Evolutionary conservation across 805 yeast species (phyloP).

Genomic region (Starmera caribaea): DNA sequence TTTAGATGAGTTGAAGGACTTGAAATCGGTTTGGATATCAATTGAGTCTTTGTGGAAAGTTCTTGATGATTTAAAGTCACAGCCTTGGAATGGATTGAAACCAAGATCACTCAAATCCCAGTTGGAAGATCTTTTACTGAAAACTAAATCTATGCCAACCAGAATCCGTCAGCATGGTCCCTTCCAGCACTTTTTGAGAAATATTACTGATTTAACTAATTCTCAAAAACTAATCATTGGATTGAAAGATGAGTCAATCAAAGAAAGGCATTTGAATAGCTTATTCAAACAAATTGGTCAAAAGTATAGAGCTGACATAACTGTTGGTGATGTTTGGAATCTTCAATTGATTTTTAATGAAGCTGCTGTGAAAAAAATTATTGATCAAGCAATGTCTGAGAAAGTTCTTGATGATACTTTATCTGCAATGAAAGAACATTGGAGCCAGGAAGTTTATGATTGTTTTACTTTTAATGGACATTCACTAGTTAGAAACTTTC

Average conservation of each 20-base stretch:
- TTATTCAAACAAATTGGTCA: slow-evolving; percentile 28
- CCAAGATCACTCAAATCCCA: slow-evolving; percentile 34
- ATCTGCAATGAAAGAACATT: slow-evolving; percentile 35
- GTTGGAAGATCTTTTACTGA: slow-evolving; percentile 40
- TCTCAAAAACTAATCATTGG: slow-evolving; percentile 25
- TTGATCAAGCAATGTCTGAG: slow-evolving; percentile 68
- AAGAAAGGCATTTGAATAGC: slow-evolving; percentile 57
- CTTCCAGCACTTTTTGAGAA: slow-evolving; percentile 44
- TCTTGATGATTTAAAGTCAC: slow-evolving; percentile 30
- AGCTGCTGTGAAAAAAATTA: slow-evolving; percentile 32
- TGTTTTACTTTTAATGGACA: slow-evolving; percentile 42
- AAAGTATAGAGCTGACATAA: slow-evolving; percentile 1
- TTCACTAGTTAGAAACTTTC: slow-evolving; percentile 62
- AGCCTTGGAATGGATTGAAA: slow-evolving; percentile 40
- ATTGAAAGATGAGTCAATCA: slow-evolving; percentile 47
- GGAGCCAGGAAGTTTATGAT: slow-evolving; percentile 47
- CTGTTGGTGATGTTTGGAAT: slow-evolving; percentile 43
- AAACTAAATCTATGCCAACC: slow-evolving; percentile 43
- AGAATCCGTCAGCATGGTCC: slow-evolving; percentile 60
- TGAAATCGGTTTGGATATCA: slow-evolving; percentile 55
- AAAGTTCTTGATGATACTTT: slow-evolving; percentile 51
- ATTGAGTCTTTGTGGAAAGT: slow-evolving; percentile 41
- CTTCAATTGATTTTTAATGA: slow-evolving; percentile 41
- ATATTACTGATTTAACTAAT: slow-evolving; percentile 24
- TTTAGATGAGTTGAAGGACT: slow-evolving; percentile 42